Evolutionary conservation across 2,329 filamentous ascomycete species (phyloP).

Genomic region (Fusarium newnesense): DNA sequence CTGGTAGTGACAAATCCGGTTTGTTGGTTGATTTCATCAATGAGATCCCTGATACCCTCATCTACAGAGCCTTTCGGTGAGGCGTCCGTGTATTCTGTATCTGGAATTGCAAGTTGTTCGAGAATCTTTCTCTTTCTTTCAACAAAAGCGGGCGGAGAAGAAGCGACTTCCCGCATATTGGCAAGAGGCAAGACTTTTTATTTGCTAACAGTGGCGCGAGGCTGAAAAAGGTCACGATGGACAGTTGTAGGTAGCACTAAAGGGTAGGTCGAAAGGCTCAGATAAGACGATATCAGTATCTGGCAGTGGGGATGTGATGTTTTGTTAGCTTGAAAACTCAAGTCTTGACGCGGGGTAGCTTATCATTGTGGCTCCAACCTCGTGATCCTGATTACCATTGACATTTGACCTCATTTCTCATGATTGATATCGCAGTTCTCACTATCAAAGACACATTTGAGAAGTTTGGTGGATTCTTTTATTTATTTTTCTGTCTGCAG

Average conservation of each 20-base stretch:
- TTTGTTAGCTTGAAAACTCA: slow-evolving; percentile 31
- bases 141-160: slow-evolving; percentile 57
- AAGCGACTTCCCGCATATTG: slow-evolving; percentile 46
- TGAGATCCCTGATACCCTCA: slow-evolving; percentile 78
- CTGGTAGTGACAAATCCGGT: slow-evolving; percentile 89
- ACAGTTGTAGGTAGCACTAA: slow-evolving; percentile 2
- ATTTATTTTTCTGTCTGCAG: slow-evolving; percentile 29
- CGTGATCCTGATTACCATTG: slow-evolving; percentile 33
- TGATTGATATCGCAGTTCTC: neutral
- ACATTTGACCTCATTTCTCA: slow-evolving; percentile 34
- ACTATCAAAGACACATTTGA: neutral
- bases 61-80: slow-evolving; percentile 93
- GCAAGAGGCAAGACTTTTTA: slow-evolving; percentile 25
- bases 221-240: slow-evolving; percentile 37
- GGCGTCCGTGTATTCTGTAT: slow-evolving; percentile 79
- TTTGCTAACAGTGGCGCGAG: slow-evolving; percentile 37
- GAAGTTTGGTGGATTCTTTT: slow-evolving; percentile 13
- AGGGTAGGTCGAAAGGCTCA: slow-evolving; percentile 14
- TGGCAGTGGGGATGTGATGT: neutral
- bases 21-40: slow-evolving; percentile 79
- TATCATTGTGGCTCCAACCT: slow-evolving; percentile 31
- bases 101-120: slow-evolving; percentile 73
- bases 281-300: slow-evolving; percentile 20
- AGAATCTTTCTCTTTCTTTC: slow-evolving; percentile 79
- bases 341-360: slow-evolving; percentile 41